These are phyloP conservation scores for Lentinus brumalis DNA, from an alignment of 768 basidiomycete species.

Conservation along the genomic window DNA sequence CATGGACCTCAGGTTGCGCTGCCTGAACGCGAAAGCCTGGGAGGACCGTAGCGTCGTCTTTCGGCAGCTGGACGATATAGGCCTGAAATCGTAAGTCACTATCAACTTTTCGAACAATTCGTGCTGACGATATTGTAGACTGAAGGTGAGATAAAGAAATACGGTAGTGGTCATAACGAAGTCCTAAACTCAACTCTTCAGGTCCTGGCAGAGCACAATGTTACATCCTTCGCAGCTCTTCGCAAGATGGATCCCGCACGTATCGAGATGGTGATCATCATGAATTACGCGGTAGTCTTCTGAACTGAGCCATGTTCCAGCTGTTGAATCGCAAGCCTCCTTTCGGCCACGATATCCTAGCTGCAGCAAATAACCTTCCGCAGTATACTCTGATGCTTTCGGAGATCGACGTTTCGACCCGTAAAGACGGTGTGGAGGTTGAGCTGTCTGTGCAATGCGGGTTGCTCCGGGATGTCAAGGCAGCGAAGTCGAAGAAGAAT, in stretches of 20 bases:
- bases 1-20: conserved; percentile 58
- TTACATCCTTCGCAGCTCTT: conserved; percentile 61
- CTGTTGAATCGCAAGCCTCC: conserved; percentile 73
- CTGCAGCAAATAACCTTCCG: conserved; percentile 64
- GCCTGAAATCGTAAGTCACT: conserved; percentile 80
- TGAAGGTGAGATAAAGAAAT: conserved; percentile 23
- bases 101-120: neutral
- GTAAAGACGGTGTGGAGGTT: conserved; percentile 55
- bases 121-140: conserved; percentile 12
- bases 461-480: conserved; percentile 36
- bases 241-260: conserved; percentile 56
- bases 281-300: neutral
- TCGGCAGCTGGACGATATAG: conserved; percentile 86
- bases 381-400: conserved; percentile 56
- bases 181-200: conserved; percentile 31
- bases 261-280: conserved; percentile 58
- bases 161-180: neutral
- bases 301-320: conserved; percentile 35
- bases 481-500: conserved; percentile 33
- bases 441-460: conserved; percentile 62
- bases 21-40: conserved; percentile 86
- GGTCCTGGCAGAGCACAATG: conserved; percentile 75
- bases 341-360: conserved; percentile 72
- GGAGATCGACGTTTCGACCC: conserved; percentile 44
- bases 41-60: conserved; percentile 85